Conservation (phyloP, 2,329 filamentous ascomycete species). For the Zopfia rhizophila region DNA sequence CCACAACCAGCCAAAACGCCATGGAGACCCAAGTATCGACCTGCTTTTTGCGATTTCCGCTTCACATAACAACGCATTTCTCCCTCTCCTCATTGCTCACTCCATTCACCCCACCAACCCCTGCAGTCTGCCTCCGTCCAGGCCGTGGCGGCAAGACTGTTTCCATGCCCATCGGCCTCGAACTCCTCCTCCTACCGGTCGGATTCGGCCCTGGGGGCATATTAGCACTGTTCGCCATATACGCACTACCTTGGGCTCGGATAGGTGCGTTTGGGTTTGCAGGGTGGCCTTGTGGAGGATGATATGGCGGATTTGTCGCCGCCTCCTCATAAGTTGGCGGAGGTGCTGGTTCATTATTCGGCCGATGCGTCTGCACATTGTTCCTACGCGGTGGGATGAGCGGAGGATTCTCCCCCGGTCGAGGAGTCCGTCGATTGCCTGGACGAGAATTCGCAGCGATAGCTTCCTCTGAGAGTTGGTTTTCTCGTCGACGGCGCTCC, state of each 20-base stretch:
- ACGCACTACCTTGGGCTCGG: slow-evolving; percentile 37
- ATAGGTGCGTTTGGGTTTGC: slow-evolving; percentile 49
- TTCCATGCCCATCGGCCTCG: slow-evolving; percentile 23
- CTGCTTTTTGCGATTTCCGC: too few relatives aligned
- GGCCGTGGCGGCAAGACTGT: background rate
- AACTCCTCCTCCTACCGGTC: slow-evolving; percentile 27
- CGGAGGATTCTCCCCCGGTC: slow-evolving; percentile 51
- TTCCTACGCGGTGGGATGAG: slow-evolving; percentile 58
- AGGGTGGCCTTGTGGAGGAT: slow-evolving; percentile 60
- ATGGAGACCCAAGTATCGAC: too few relatives aligned
- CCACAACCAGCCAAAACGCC: too few relatives aligned
- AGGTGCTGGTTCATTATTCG: slow-evolving; percentile 62
- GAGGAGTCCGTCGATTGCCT: slow-evolving; percentile 39
- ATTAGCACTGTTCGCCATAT: slow-evolving; percentile 23
- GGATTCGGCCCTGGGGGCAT: slow-evolving; percentile 25
- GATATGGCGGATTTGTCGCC: slow-evolving; percentile 65
- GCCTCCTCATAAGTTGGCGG: slow-evolving; percentile 75
- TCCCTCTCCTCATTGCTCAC: slow-evolving; percentile 3
- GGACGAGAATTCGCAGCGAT: slow-evolving; percentile 62
- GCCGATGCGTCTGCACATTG: slow-evolving; percentile 48
- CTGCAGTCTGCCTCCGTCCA: slow-evolving; percentile 9
- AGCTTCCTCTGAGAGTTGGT: slow-evolving; percentile 73
- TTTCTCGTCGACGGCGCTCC: slow-evolving; percentile 72
- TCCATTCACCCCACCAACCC: slow-evolving; percentile 4
- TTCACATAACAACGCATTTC: slow-evolving; percentile 12